A percentile compares a stretch with the other conserved stretches of the same genome.
These are phyloP conservation scores for Phytophthora idaei DNA, from an alignment of 352 stramenopile species.

Conservation along the genomic window DNA sequence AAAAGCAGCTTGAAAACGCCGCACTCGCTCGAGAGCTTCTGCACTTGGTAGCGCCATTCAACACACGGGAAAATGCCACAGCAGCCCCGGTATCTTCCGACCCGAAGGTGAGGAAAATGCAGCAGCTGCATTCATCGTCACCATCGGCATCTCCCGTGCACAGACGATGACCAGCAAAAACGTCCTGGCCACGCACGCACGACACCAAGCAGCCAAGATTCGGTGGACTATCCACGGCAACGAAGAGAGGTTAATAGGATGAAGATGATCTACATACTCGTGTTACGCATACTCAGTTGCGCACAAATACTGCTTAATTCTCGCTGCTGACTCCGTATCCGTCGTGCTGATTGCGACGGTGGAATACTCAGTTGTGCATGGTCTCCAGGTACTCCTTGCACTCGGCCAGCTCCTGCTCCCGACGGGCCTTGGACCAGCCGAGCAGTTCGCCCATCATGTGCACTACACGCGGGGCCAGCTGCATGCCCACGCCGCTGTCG, in stretches of 20 bases:
- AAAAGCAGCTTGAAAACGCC: conserved; percentile 46
- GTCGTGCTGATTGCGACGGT: conserved; percentile 2
- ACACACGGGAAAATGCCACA: conserved; percentile 27
- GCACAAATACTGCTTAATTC: conserved; percentile 19
- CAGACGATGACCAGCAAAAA: conserved; percentile 19
- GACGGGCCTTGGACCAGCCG: conserved; percentile 81
- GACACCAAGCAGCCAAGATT: conserved; percentile 15
- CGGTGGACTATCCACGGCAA: conserved; percentile 6
- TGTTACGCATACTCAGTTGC: conserved; percentile 15
- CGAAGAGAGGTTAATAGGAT: not conserved
- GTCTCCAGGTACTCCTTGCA: conserved; percentile 82
- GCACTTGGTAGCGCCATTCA: conserved; percentile 62
- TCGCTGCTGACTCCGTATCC: not conserved
- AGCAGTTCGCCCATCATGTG: conserved; percentile 93
- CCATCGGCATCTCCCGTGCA: conserved; percentile 20
- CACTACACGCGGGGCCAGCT: conserved; percentile 88
- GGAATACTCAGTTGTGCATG: conserved; percentile 80
- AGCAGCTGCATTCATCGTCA: conserved; percentile 28
- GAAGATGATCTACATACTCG: conserved; percentile 15
- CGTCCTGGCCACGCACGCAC: conserved; percentile 2
- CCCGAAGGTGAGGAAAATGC: conserved; percentile 27
- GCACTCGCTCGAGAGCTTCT: conserved; percentile 64
- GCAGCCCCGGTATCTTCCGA: conserved; percentile 17
- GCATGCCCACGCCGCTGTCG: conserved; percentile 80
- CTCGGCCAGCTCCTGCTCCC: conserved; percentile 76